A percentile compares a stretch with the other conserved stretches of the same genome.
Conservation (phyloP, 495 filamentous ascomycete species). For the Glarea lozoyensis region DNA sequence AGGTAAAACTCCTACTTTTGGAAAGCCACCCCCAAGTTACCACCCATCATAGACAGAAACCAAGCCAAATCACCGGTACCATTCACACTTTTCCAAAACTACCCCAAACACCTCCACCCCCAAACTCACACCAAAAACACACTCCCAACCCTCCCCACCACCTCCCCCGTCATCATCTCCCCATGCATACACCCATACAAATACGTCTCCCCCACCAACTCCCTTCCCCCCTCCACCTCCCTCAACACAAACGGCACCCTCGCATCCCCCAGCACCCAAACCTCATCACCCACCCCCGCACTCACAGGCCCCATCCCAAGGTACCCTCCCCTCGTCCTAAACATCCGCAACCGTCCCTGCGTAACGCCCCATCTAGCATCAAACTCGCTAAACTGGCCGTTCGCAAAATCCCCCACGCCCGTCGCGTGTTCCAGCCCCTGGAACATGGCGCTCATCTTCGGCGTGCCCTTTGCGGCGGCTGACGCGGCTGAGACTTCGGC, state of each 20-base stretch:
- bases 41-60: too few relatives aligned
- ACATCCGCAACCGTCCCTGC: not conserved
- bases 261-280: not conserved
- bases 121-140: not conserved
- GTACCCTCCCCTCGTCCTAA: not conserved
- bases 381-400: not conserved
- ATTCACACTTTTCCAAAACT: too few relatives aligned
- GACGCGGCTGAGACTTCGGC: not conserved
- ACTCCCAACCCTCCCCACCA: not conserved
- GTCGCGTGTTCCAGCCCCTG: not conserved
- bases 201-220: conserved; percentile 2
- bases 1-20: too few relatives aligned
- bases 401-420: not conserved
- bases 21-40: too few relatives aligned
- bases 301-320: not conserved
- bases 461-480: not conserved
- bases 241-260: not conserved
- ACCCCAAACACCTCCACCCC: too few relatives aligned
- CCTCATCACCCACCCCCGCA: not conserved
- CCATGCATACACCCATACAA: conserved; percentile 3
- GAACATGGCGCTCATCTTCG: not conserved
- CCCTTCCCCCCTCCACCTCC: not conserved
- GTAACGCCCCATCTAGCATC: not conserved
- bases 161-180: not conserved
- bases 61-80: too few relatives aligned